phyloP scores from a whole-genome alignment of 1,284 basidiomycete species.

The Rhodotorula sp. region DNA sequence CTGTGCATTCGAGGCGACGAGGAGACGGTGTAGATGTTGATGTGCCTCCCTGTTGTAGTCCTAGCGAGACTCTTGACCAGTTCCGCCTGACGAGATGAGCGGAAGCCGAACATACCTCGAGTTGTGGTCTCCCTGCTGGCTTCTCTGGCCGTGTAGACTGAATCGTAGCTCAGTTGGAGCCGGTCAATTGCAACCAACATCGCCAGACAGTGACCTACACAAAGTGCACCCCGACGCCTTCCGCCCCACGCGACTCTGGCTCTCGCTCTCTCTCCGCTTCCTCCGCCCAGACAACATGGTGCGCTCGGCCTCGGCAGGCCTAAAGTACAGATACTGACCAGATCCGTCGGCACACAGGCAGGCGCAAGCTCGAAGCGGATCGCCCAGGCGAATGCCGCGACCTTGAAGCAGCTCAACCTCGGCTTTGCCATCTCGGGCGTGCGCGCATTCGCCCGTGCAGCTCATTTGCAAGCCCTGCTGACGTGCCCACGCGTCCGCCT shows the following conservation, averaged over 20 bases:
- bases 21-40: neutral
- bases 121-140: no score
- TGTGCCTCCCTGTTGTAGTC: conserved; percentile 9
- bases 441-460: neutral
- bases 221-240: neutral
- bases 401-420: conserved; percentile 25
- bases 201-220: no score
- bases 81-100: neutral
- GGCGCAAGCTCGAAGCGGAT: conserved; percentile 36
- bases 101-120: no score
- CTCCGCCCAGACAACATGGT: neutral
- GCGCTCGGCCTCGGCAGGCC: neutral
- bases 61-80: neutral
- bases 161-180: no score
- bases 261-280: neutral
- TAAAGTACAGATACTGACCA: accelerated
- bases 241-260: neutral
- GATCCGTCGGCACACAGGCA: conserved; percentile 11
- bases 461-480: no score
- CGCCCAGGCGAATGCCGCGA: conserved; percentile 22
- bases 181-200: no score
- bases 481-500: no score
- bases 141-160: no score
- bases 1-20: neutral
- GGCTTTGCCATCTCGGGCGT: conserved; percentile 26